Base-by-base conservation (phyloP, 2,329 filamentous ascomycete species). In the Colletotrichum sojae region DNA sequence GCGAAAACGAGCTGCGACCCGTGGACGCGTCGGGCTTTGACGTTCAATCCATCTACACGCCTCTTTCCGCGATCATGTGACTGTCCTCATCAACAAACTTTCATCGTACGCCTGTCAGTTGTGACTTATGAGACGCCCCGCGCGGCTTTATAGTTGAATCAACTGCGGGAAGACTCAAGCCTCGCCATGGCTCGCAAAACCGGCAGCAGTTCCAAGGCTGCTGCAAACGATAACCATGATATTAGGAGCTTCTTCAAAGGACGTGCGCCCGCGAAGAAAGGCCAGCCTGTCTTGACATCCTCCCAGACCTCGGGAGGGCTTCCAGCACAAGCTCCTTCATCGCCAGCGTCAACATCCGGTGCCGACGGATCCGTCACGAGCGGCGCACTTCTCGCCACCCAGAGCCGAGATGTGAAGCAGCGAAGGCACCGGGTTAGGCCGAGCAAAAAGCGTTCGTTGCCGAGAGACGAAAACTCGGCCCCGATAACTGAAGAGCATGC, bases 1-100 rank as follows among this genome's bases (percentile, higher is more conserved):
- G 67, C 67, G 67, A 66, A 58, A 66, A 65, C 39, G 45, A 51
- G 31, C 48, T 65, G 48, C 36, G 27, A 67, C 67, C 62, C 67
- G 67, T 69, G 25, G 27, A 67, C 67, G 67, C 67, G 67, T 69
- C 55, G 43, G 67, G 55, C 45, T 39, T 39, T n/a, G 39, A 63
- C 53, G 53, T 40, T n/a, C 67, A 60, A 55, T 46, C 49, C 62
- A 67, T 25, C 48, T 36, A 39, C 48, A 39, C 39, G 46, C 18
- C 46, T 52, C 45, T 27, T 22, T 43, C 22, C 43, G 63, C 31
- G 46, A 63, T 52, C 55, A 67, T 67, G 67, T 69, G 56, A 67
- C 22, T 36, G n/a, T n/a, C 18, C 40, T 56, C 51, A 9, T 25
- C 51, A 40, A 46, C 49, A 39, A n/a, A 22, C 9, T 18, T 20